Percentiles rank a stretch among this genome's conserved stretches.
Evolutionary conservation across 1,284 basidiomycete genomes (phyloP).

Genomic region (Ustanciosporium gigantosporum): DNA sequence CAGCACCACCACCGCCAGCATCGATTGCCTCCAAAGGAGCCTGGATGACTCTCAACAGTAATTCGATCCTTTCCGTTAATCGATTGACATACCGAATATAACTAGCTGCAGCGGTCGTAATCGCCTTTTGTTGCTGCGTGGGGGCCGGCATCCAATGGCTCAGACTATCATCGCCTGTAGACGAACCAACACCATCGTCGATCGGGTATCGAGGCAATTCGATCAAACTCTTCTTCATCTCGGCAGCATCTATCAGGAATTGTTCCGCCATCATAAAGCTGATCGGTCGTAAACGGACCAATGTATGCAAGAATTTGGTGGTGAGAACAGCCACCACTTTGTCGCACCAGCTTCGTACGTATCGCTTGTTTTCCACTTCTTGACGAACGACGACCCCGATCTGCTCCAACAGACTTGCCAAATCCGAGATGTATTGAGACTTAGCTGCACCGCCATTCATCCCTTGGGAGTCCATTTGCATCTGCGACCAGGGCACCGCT

Average conservation of each 20-base stretch:
- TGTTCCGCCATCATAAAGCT: constrained; percentile 40
- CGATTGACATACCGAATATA: constrained; percentile 51
- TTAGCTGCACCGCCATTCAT: no score
- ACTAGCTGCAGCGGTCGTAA: constrained; percentile 22
- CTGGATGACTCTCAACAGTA: constrained; percentile 42
- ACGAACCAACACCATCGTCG: constrained; percentile 22
- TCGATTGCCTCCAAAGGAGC: constrained; percentile 13
- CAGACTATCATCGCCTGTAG: constrained; percentile 12
- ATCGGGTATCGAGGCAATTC: constrained; percentile 51
- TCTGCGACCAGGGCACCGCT: constrained; percentile 41
- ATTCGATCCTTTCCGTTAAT: constrained; percentile 36
- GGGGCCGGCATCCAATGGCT: constrained; percentile 24
- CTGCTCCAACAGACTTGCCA: constrained; percentile 50
- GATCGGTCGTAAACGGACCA: constrained; percentile 52
- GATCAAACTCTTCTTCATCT: constrained; percentile 39
- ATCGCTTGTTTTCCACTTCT: constrained; percentile 58
- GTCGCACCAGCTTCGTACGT: constrained; percentile 57
- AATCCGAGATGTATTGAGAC: constrained; percentile 49
- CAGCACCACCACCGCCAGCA: background rate
- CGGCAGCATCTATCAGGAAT: constrained; percentile 40
- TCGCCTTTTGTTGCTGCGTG: constrained; percentile 25
- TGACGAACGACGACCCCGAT: constrained; percentile 55
- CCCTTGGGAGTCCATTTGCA: constrained; percentile 11
- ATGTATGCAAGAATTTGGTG: constrained; percentile 33
- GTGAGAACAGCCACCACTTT: constrained; percentile 45